Base-by-base conservation (phyloP, 306 rosid species). In the Lathyrus oleraceus region DNA sequence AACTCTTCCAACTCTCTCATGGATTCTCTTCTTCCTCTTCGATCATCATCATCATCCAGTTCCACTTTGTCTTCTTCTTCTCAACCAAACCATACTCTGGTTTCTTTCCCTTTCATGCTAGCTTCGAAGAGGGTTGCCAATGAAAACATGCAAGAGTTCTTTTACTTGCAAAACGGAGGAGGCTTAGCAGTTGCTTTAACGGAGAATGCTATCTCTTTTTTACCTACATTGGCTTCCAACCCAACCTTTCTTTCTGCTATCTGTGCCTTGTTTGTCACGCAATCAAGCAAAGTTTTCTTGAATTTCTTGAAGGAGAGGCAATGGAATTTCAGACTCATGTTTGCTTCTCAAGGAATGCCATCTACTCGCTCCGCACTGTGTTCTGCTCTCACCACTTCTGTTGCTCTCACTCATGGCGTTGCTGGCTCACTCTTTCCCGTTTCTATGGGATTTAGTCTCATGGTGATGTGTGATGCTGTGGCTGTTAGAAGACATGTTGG, bases 381-480 rank as follows among this genome's bases (percentile, higher is more conserved):
- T 62, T 86, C 87, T 4, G 98, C 96, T 5, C 71, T 92, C 69
- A 78, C 98, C 28, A 87, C 98, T 38, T 87, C 98, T 1, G 92
- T 92, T 45, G 98, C 96, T 28, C 83, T 92, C 61, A 58, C 75
- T 30, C 85, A 82, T 42, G 85, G 82, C 19, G 72, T 82, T 28
- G 80, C 85, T 0, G 82, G 77, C 44, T 85, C 97, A 0, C 78
- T 89, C 5, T 91, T 92, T 79, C 95, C 96, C 0, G 91, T 92
- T 61, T 89, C 88, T 63, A 74, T 92, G 81, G 96, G 96, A 2
- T 92, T 92, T 76, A 86, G 86, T 72, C 84, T 89, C 3, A 86
- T 92, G 74, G 96, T 92, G 13, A 92, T 92, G 96, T 89, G 85
- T 56, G 98, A 92, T 70, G 95, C 95, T 1, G 88, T 86, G 36